Percentiles rank a stretch among this genome's conserved stretches.
Conservation (phyloP, 345 rosid species). For the Melaleuca alternifolia region DNA sequence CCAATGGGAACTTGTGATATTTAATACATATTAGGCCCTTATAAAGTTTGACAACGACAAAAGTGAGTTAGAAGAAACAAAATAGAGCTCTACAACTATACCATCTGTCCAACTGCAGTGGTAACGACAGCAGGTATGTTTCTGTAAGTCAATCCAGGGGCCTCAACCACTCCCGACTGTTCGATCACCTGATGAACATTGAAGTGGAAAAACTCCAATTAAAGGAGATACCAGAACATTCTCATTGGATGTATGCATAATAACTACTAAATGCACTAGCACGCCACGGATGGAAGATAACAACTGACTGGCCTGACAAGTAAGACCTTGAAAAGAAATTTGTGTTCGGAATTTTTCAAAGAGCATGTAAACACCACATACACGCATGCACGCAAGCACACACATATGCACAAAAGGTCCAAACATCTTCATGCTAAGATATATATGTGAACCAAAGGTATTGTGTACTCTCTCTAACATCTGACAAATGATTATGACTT, state of each 20-base stretch:
- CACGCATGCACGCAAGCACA: neutral
- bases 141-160: slow-evolving; percentile 35
- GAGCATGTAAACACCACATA: neutral
- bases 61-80: neutral
- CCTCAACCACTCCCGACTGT: slow-evolving; percentile 51
- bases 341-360: neutral
- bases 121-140: slow-evolving; percentile 31
- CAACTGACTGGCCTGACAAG: neutral
- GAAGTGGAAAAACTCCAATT: neutral
- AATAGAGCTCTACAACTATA: slow-evolving; percentile 2
- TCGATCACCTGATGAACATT: slow-evolving; percentile 43
- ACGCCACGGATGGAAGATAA: neutral
- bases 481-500: neutral
- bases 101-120: slow-evolving; percentile 83
- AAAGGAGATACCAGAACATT: neutral
- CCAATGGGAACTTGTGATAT: neutral
- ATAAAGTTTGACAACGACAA: neutral
- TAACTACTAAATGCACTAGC: neutral
- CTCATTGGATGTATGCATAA: neutral
- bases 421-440: neutral
- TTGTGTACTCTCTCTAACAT: neutral
- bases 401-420: neutral
- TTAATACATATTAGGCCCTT: neutral
- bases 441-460: neutral
- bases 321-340: neutral